Percentiles rank a stretch among this genome's conserved stretches.
Evolutionary conservation across 768 basidiomycete species (phyloP).

Genomic region (Sarcodon sp.): DNA sequence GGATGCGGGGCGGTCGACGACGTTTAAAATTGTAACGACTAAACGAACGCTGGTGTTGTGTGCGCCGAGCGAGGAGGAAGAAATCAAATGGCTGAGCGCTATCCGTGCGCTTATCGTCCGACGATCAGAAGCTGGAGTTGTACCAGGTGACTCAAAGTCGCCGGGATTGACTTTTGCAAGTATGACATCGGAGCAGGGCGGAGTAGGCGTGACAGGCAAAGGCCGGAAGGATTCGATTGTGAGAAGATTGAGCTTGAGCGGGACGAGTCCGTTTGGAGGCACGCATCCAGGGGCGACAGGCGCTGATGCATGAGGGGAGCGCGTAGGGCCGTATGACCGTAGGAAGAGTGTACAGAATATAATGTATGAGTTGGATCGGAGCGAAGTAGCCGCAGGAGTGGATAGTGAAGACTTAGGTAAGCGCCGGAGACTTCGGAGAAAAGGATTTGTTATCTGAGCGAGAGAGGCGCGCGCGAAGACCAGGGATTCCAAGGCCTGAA

Average conservation of each 20-base stretch:
- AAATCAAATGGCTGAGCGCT: slow-evolving; percentile 96
- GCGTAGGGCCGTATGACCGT: neutral
- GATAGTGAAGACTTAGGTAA: too few species aligned
- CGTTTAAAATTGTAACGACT: slow-evolving; percentile 95
- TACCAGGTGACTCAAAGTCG: slow-evolving; percentile 14
- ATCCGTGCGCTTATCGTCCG: slow-evolving; percentile 83
- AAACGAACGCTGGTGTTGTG: slow-evolving; percentile 82
- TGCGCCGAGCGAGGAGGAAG: slow-evolving; percentile 94
- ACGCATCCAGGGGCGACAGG: slow-evolving; percentile 5
- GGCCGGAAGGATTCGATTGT: slow-evolving; percentile 16
- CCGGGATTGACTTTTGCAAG: too few species aligned
- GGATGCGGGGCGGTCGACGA: slow-evolving; percentile 29
- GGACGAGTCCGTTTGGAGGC: slow-evolving; percentile 9
- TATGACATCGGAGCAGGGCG: too few species aligned
- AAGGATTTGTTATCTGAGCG: too few species aligned
- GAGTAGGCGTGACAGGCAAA: slow-evolving; percentile 1
- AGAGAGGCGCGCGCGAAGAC: too few species aligned
- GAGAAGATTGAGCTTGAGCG: slow-evolving; percentile 19
- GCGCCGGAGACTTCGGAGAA: too few species aligned
- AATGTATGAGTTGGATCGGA: too few species aligned
- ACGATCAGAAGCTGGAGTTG: slow-evolving; percentile 25
- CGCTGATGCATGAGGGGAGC: neutral
- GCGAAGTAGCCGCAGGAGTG: too few species aligned
- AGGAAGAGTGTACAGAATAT: too few species aligned
- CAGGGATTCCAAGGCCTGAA: too few species aligned